Evolutionary conservation across 2,329 filamentous ascomycete genomes (phyloP).

Genomic region (Chaetomiaceae sp.): DNA sequence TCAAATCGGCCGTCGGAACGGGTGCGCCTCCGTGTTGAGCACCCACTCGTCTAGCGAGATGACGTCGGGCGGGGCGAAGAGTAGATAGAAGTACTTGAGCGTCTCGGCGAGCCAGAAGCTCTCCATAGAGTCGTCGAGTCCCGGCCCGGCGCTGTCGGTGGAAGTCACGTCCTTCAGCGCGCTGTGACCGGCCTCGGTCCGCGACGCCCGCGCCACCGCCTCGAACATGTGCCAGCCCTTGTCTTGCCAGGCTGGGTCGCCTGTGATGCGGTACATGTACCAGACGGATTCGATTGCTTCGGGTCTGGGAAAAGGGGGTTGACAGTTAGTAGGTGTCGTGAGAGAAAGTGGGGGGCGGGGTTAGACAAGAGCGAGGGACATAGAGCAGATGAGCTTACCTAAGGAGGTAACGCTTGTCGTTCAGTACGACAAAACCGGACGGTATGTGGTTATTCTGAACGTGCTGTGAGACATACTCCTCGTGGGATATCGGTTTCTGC

Average conservation of each 20-base stretch:
- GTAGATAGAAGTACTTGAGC: constrained; percentile 83
- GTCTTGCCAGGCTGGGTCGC: constrained; percentile 67
- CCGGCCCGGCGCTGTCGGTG: not conserved
- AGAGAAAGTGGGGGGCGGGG: not conserved
- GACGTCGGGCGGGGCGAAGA: constrained; percentile 64
- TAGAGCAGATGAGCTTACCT: constrained; percentile 39
- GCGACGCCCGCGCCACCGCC: constrained; percentile 60
- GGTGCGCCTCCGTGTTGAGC: constrained; percentile 58
- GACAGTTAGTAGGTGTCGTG: not conserved
- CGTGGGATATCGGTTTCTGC: constrained; percentile 42
- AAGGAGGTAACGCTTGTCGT: constrained; percentile 50
- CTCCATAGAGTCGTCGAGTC: constrained; percentile 61
- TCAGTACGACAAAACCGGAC: constrained; percentile 44
- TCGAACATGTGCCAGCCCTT: constrained; percentile 84
- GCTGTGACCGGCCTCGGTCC: constrained; percentile 60
- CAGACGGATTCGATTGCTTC: constrained; percentile 86
- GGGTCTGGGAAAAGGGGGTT: constrained; percentile 44
- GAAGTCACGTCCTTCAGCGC: constrained; percentile 58
- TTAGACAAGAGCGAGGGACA: constrained; percentile 14
- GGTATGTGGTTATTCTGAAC: constrained; percentile 42
- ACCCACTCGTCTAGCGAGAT: constrained; percentile 64
- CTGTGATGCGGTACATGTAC: constrained; percentile 86
- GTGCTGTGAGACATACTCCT: constrained; percentile 45
- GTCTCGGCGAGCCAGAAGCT: constrained; percentile 90
- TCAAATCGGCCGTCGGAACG: constrained; percentile 42